phyloP scores from a whole-genome alignment of 352 stramenopile genomes.

The Peronospora belbahrii region DNA sequence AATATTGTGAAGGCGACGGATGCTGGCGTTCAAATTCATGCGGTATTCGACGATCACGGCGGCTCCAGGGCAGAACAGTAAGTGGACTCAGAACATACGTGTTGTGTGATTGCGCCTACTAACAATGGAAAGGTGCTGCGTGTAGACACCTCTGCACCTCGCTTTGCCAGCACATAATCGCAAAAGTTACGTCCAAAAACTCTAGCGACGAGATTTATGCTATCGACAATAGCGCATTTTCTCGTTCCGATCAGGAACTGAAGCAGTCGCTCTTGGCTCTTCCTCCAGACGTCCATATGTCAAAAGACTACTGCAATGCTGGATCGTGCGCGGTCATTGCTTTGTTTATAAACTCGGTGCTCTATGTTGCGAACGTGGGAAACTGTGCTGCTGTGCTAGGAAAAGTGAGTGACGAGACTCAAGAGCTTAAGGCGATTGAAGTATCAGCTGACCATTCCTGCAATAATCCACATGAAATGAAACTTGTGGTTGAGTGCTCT shows the following conservation, averaged over 20 bases:
- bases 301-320: constrained; percentile 65
- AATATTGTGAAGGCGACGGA: constrained; percentile 36
- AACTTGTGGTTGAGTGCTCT: constrained; percentile 52
- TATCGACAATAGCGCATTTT: constrained; percentile 35
- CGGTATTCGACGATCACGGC: constrained; percentile 64
- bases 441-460: constrained; percentile 56
- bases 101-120: background rate
- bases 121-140: background rate
- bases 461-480: constrained; percentile 42
- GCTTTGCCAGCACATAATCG: constrained; percentile 34
- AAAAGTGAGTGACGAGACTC: constrained; percentile 34
- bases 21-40: constrained; percentile 36
- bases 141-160: constrained; percentile 31
- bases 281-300: constrained; percentile 31
- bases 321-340: constrained; percentile 56
- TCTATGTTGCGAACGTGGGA: constrained; percentile 88
- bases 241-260: constrained; percentile 45
- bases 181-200: constrained; percentile 15
- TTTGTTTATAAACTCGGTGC: constrained; percentile 43
- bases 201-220: constrained; percentile 26
- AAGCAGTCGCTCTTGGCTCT: constrained; percentile 48
- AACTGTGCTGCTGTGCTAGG: constrained; percentile 88
- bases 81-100: constrained; percentile 5
- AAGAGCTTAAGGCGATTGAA: constrained; percentile 26
- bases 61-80: constrained; percentile 61